phyloP scores from a whole-genome alignment of 2,329 filamentous ascomycete genomes.

The Sporothrix humicola region DNA sequence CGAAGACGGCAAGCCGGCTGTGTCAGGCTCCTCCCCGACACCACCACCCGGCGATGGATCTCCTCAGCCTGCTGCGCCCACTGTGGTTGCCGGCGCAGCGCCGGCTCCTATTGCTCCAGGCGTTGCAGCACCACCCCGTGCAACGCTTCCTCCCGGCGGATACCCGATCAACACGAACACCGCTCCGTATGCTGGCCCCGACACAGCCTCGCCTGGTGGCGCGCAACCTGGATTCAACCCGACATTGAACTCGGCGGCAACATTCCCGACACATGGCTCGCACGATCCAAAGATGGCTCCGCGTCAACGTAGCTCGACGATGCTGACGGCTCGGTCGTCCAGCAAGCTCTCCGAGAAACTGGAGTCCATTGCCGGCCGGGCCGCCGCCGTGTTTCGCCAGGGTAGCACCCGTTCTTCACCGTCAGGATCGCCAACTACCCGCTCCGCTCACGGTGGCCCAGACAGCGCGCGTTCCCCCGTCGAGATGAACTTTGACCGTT shows the following conservation, averaged over 20 bases:
- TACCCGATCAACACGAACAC: constrained; percentile 29
- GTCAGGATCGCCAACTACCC: constrained; percentile 31
- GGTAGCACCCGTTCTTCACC: constrained; percentile 37
- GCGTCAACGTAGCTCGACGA: constrained; percentile 34
- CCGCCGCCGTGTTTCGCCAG: constrained; percentile 36
- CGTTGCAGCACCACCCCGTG: background rate
- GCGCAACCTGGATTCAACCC: background rate
- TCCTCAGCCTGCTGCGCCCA: background rate
- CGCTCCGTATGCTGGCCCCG: background rate
- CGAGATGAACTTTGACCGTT: constrained; percentile 26
- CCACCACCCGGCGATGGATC: background rate
- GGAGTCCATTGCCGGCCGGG: constrained; percentile 30
- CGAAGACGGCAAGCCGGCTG: constrained; percentile 33
- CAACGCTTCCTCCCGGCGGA: background rate
- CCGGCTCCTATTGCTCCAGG: background rate
- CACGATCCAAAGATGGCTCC: constrained; percentile 1
- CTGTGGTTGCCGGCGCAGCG: background rate
- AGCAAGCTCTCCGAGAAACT: constrained; percentile 30
- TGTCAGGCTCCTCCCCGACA: background rate
- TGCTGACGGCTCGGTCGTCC: constrained; percentile 11
- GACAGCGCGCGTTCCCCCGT: constrained; percentile 30
- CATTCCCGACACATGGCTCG: background rate
- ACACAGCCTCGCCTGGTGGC: background rate
- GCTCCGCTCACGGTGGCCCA: constrained; percentile 17
- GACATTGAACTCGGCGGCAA: constrained; percentile 18